Evolutionary conservation across 1,284 basidiomycete genomes (phyloP).

Genomic region (Tilletia horrida): DNA sequence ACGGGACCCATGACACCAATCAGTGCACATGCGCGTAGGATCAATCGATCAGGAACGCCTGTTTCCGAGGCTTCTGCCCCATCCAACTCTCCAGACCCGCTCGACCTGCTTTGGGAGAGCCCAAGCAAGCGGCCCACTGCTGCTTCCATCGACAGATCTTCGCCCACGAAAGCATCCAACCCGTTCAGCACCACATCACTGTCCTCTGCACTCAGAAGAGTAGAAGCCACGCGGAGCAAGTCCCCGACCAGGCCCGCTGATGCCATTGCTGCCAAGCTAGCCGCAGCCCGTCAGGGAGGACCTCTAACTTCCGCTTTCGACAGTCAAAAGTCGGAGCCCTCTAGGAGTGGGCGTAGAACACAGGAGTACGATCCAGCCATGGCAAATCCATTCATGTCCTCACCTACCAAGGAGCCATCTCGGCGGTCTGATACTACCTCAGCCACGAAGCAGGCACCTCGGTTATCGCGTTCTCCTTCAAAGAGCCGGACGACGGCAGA

Average conservation of each 20-base stretch:
- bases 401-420: background rate
- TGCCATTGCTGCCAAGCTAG: background rate
- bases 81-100: background rate
- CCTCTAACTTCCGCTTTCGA: background rate
- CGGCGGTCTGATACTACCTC: background rate
- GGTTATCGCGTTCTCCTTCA: background rate
- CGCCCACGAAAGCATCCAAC: constrained; percentile 4
- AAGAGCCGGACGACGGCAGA: background rate
- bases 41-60: no score
- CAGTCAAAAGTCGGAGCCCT: background rate
- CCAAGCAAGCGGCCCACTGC: background rate
- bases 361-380: no score
- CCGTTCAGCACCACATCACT: background rate
- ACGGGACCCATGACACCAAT: no score
- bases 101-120: background rate
- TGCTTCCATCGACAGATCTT: background rate
- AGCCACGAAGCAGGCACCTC: background rate
- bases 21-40: no score
- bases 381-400: background rate
- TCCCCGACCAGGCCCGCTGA: background rate
- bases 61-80: background rate
- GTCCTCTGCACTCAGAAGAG: background rate
- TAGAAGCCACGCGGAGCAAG: background rate
- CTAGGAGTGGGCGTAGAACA: no score
- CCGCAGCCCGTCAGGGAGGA: background rate